These are phyloP conservation scores for Laguncularia racemosa DNA, from an alignment of 345 rosid genomes.

Conservation along the genomic window DNA sequence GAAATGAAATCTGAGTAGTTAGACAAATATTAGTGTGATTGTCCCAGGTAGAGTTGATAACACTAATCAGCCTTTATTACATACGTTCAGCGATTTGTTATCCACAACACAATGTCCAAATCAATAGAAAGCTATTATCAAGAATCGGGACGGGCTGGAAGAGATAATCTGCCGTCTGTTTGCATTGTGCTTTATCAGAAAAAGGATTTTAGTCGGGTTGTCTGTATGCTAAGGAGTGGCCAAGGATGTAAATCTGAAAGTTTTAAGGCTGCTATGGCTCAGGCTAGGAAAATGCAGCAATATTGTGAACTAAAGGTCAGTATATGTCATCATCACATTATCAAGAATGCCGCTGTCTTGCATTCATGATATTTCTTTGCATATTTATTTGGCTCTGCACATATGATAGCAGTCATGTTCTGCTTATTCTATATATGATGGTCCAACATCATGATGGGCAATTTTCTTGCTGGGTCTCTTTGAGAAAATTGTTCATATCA, in stretches of 20 bases:
- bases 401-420: no score
- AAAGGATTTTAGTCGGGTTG: slow-evolving; percentile 91
- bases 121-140: slow-evolving; percentile 91
- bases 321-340: background rate
- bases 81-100: slow-evolving; percentile 60
- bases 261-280: slow-evolving; percentile 75
- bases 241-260: slow-evolving; percentile 53
- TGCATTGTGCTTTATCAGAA: slow-evolving; percentile 77
- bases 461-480: no score
- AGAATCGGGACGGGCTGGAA: slow-evolving; percentile 92
- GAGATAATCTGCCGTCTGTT: slow-evolving; percentile 63
- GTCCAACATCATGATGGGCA: no score
- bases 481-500: background rate
- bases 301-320: slow-evolving; percentile 87
- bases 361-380: no score
- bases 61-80: background rate
- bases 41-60: background rate
- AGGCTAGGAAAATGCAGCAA: slow-evolving; percentile 81
- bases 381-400: no score
- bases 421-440: no score
- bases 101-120: slow-evolving; percentile 91
- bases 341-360: background rate
- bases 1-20: background rate
- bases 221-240: slow-evolving; percentile 83
- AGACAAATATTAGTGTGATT: background rate